Percentiles rank a stretch among this genome's conserved stretches.
These are phyloP conservation scores for Piper longum DNA, from an alignment of 164 flowering plant genomes.

Conservation along the genomic window DNA sequence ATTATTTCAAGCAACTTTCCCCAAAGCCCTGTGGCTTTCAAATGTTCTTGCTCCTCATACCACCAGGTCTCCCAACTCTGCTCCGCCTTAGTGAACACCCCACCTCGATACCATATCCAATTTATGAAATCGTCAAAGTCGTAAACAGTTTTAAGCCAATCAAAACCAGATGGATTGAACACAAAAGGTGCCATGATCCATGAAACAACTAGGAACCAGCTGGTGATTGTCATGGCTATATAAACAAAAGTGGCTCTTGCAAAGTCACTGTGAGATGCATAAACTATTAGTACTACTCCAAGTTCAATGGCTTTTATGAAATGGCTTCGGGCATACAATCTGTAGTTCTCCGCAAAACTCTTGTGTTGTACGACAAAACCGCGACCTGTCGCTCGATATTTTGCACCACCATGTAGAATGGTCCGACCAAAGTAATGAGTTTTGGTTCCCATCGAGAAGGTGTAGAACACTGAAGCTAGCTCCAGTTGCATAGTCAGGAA, in stretches of 20 bases:
- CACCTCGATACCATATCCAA: slow-evolving; percentile 76
- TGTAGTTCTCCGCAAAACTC: slow-evolving; percentile 82
- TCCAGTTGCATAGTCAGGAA: slow-evolving; percentile 85
- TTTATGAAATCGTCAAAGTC: slow-evolving; percentile 80
- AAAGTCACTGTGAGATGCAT: slow-evolving; percentile 57
- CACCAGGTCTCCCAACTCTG: slow-evolving; percentile 99
- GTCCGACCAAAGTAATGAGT: slow-evolving; percentile 88
- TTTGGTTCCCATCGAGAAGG: slow-evolving; percentile 88
- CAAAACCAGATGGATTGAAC: slow-evolving; percentile 97
- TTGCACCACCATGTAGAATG: slow-evolving; percentile 95
- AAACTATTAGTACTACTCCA: slow-evolving; percentile 60
- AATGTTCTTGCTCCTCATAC: slow-evolving; percentile 87
- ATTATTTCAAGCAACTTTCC: slow-evolving; percentile 79
- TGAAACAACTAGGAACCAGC: slow-evolving; percentile 86
- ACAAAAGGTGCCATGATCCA: slow-evolving; percentile 87
- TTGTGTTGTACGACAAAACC: slow-evolving; percentile 92
- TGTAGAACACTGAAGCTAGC: slow-evolving; percentile 69
- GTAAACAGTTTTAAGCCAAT: slow-evolving; percentile 91
- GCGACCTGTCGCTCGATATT: slow-evolving; percentile 94
- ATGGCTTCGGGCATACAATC: slow-evolving; percentile 89
- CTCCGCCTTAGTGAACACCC: slow-evolving; percentile 52
- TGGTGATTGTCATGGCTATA: slow-evolving; percentile 61
- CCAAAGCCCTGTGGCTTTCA: slow-evolving; percentile 81
- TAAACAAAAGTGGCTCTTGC: slow-evolving; percentile 50
- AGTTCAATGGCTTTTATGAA: slow-evolving; percentile 90